Percentiles rank a stretch among this genome's conserved stretches.
Conservation (phyloP, 257 asterid species). For the Solanum lignicaule region DNA sequence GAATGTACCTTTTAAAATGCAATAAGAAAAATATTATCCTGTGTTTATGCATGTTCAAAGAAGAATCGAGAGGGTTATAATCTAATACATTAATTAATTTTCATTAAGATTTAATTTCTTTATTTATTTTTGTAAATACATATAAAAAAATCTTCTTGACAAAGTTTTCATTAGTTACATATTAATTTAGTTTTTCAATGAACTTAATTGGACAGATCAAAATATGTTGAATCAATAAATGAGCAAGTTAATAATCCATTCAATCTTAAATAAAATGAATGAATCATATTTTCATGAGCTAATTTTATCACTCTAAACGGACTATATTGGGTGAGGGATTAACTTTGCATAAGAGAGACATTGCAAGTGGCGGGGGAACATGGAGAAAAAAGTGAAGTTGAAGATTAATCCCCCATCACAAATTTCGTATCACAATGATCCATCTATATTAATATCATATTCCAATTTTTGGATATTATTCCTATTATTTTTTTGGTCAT, state of each 20-base stretch:
- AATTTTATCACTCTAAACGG: rapidly evolving
- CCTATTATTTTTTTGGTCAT: neutral
- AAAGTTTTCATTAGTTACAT: neutral
- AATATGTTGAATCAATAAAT: neutral
- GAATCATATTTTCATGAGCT: neutral
- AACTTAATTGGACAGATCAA: neutral
- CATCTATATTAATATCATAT: neutral
- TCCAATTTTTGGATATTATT: neutral
- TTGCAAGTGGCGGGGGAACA: conserved; percentile 33
- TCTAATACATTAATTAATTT: too few species aligned
- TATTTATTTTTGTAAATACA: neutral
- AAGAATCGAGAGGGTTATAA: neutral
- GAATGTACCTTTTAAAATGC: neutral
- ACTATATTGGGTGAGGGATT: neutral
- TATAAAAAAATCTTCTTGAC: neutral
- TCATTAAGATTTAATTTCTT: neutral
- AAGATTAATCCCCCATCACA: conserved; percentile 23
- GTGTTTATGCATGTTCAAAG: neutral
- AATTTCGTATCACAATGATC: conserved; percentile 30
- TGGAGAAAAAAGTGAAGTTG: conserved; percentile 5
- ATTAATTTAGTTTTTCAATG: neutral
- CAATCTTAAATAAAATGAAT: neutral
- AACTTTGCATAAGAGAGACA: neutral
- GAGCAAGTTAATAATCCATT: too few species aligned
- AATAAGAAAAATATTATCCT: too few species aligned